phyloP scores from a whole-genome alignment of 176 grass and related monocot species.

The Luzula sylvatica region DNA sequence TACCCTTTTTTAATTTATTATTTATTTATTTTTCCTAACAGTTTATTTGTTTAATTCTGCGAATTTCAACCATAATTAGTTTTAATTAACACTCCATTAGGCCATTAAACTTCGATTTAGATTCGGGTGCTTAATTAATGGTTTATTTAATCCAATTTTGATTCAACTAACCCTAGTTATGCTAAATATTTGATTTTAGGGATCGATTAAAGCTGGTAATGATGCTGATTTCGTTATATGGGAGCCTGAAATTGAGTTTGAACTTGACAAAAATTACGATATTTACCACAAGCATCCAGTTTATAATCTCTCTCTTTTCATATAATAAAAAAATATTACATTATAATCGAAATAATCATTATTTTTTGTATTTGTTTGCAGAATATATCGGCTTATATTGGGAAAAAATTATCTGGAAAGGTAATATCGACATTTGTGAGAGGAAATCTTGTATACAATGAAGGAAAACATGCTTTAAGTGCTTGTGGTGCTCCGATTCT shows the following conservation, averaged over 20 bases:
- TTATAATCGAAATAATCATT: no score
- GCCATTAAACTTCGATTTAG: no score
- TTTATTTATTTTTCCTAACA: no score
- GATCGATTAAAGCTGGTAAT: conserved; percentile 52
- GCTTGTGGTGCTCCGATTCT: conserved; percentile 76
- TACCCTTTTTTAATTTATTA: not conserved
- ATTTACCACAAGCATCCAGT: conserved; percentile 85
- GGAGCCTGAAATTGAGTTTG: conserved; percentile 74
- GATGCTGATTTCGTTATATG: conserved; percentile 92
- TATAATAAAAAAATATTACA: conserved; percentile 10
- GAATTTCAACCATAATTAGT: no score
- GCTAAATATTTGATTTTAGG: conserved; percentile 17
- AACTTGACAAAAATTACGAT: conserved; percentile 51
- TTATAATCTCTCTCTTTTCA: conserved; percentile 13
- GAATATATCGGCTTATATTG: conserved; percentile 72
- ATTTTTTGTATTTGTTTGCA: conserved; percentile 14
- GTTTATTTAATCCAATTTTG: no score
- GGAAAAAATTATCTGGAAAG: conserved; percentile 55
- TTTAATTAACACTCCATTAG: not conserved
- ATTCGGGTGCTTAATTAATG: no score
- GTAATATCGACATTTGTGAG: conserved; percentile 76
- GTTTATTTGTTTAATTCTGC: no score
- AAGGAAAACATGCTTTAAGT: conserved; percentile 45
- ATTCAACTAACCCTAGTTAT: no score
- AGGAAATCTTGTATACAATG: conserved; percentile 73